Conservation (phyloP, 2,329 filamentous ascomycete genomes). For the Colletotrichum eleusines region DNA sequence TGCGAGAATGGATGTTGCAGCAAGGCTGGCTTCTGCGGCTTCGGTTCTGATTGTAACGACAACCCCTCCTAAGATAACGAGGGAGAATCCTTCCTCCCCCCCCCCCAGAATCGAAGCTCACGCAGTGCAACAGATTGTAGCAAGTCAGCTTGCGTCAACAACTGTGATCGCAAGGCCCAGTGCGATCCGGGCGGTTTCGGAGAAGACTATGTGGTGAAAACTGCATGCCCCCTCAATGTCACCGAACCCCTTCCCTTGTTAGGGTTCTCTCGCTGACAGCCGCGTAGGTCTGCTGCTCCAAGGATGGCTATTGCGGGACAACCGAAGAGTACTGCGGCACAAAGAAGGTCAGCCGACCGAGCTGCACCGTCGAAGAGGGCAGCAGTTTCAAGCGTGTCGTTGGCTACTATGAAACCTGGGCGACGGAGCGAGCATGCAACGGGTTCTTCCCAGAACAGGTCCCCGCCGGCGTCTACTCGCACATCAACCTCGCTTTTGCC, state of each 20-base stretch:
- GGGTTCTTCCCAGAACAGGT: constrained; percentile 46
- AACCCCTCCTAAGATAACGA: neutral
- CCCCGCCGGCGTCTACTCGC: constrained; percentile 46
- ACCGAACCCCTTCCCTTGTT: constrained; percentile 45
- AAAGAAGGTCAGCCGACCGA: neutral
- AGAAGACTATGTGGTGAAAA: constrained; percentile 1
- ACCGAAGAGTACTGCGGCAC: neutral
- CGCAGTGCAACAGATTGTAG: neutral
- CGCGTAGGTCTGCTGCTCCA: neutral
- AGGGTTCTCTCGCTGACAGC: neutral
- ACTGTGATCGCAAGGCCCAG: neutral
- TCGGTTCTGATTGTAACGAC: constrained; percentile 3
- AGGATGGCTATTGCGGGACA: neutral
- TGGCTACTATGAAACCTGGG: constrained; percentile 50
- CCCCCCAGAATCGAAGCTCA: neutral
- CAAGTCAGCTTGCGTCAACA: neutral
- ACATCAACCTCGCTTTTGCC: constrained; percentile 53
- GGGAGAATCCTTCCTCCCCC: neutral
- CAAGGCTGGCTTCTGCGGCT: neutral
- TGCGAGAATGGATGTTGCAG: neutral
- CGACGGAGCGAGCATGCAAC: constrained; percentile 6
- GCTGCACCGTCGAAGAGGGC: neutral
- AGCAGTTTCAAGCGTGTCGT: constrained; percentile 41
- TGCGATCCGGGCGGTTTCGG: constrained; percentile 1
- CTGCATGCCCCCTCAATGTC: constrained; percentile 51